Evolutionary conservation across 2,329 filamentous ascomycete genomes (phyloP), one percentile per base, ranked within the genome.

Genomic region (Claviceps maximensis): DNA sequence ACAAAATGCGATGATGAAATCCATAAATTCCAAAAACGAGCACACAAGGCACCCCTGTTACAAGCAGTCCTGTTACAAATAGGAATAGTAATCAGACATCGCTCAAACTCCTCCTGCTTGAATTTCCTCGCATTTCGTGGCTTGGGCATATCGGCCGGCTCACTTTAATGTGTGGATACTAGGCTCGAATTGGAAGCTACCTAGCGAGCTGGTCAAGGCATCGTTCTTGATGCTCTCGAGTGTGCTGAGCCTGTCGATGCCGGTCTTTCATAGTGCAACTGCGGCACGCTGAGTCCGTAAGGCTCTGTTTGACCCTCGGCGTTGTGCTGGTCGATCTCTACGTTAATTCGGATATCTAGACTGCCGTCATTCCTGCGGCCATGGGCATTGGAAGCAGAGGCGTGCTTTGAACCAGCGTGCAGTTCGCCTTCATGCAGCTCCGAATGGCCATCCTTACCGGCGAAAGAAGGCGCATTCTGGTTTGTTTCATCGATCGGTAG

Each of bases 271-370:
- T 68, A 71, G 65, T 72, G 56, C 44, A 96, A 74, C 27, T 78
- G 72, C 13, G 93, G 93, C n/a, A 98, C 82, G 2, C 89, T 84
- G 48, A 98, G 72, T 10, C 90, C 86, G 64, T 98, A 98, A 15
- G 83, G 80, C 56, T 84, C 77, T 0, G 93, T 97, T 58, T 79
- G 80, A 40, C 93, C 93, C 38, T 86, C 75, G 2, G 82, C 81
- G 65, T 97, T 83, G 60, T 85, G 83, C 64, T 95, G 87, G 65
- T 90, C 83, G 57, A 91, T 82, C 69, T 98, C 93, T 58, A 96
- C 83, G 54, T 89, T 86, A 61, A 98, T 80, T 53, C 83, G 83
- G 49, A 97, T 82, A 60, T 96, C 89, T 4, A 98, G 76, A 10
- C 79, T 72, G 61, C 77, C 75, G 70, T 84, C 74, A 66, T 75